Conservation (phyloP, 148 eudicot genomes). For the Polygonum aviculare region DNA sequence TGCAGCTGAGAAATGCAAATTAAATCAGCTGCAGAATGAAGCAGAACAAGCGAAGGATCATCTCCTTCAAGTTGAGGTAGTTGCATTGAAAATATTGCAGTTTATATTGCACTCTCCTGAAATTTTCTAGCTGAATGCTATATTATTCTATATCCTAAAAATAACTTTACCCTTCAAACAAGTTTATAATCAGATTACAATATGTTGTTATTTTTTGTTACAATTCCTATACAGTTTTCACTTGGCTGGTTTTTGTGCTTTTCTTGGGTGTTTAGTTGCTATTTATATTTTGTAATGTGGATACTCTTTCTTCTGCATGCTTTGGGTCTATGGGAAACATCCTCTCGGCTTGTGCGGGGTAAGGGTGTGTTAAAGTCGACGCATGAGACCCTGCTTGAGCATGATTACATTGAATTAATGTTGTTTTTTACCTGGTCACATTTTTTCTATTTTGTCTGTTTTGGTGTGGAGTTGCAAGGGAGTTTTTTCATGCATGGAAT, state of each 20-base stretch:
- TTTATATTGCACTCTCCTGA: neutral
- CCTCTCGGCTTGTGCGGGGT: too few relatives aligned
- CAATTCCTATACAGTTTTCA: neutral
- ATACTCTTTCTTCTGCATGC: too few relatives aligned
- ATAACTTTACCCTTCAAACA: neutral
- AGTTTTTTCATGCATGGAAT: neutral
- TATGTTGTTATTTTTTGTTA: neutral
- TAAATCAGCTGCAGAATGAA: conserved; percentile 43
- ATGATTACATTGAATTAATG: too few relatives aligned
- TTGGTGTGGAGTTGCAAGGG: neutral
- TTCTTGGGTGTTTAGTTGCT: too few relatives aligned
- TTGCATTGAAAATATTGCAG: conserved; percentile 5
- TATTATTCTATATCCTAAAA: neutral
- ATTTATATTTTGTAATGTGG: too few relatives aligned
- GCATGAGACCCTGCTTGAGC: too few relatives aligned
- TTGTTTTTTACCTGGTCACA: neutral
- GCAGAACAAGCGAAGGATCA: conserved; percentile 46
- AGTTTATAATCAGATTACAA: neutral
- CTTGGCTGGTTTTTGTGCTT: neutral
- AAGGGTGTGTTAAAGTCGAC: too few relatives aligned
- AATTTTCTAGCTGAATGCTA: neutral
- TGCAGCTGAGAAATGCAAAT: conserved; percentile 41
- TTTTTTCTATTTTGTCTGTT: neutral
- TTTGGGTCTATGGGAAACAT: too few relatives aligned
- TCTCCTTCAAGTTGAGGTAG: conserved; percentile 63